Percentiles rank a stretch among this genome's conserved stretches.
Evolutionary conservation across 352 stramenopile species (phyloP).

Genomic region (Globisporangium recalcitrans): DNA sequence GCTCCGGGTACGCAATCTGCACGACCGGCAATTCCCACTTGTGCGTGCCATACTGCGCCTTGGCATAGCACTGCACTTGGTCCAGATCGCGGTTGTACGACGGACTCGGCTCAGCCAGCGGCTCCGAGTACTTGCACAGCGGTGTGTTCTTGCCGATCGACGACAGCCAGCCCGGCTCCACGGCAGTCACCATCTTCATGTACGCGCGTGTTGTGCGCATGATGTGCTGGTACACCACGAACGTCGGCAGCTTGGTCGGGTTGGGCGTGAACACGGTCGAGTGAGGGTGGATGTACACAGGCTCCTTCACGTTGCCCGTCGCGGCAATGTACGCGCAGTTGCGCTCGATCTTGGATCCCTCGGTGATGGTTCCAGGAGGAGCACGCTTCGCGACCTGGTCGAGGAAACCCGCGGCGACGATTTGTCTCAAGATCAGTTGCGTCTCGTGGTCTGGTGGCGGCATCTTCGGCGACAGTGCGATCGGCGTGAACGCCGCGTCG

Average conservation of each 20-base stretch:
- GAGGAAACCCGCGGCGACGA: slow-evolving; percentile 73
- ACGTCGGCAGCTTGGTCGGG: slow-evolving; percentile 53
- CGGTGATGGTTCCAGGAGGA: slow-evolving; percentile 63
- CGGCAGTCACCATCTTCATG: slow-evolving; percentile 97
- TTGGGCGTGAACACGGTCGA: slow-evolving; percentile 77
- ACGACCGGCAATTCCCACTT: slow-evolving; percentile 61
- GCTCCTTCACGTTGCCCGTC: slow-evolving; percentile 48
- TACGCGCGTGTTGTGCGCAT: slow-evolving; percentile 81
- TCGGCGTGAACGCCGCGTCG: slow-evolving; percentile 23
- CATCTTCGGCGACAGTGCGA: slow-evolving; percentile 60
- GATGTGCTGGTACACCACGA: slow-evolving; percentile 78
- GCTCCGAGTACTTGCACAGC: slow-evolving; percentile 61
- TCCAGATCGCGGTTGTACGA: slow-evolving; percentile 55
- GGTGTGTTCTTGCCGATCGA: slow-evolving; percentile 69
- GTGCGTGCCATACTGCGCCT: slow-evolving; percentile 67
- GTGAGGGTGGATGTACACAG: slow-evolving; percentile 83
- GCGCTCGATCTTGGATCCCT: slow-evolving; percentile 78
- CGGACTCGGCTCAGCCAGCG: slow-evolving; percentile 53
- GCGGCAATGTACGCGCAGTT: slow-evolving; percentile 76
- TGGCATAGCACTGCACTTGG: slow-evolving; percentile 74
- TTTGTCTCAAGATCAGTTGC: slow-evolving; percentile 61
- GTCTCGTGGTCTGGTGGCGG: slow-evolving; percentile 54
- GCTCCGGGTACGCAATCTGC: slow-evolving; percentile 47
- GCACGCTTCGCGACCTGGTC: slow-evolving; percentile 79
- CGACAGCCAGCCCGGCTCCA: slow-evolving; percentile 96